A percentile compares a stretch with the other conserved stretches of the same genome.
Evolutionary conservation across 2,329 filamentous ascomycete species (phyloP).

Genomic region (Colletotrichum sansevieriae): DNA sequence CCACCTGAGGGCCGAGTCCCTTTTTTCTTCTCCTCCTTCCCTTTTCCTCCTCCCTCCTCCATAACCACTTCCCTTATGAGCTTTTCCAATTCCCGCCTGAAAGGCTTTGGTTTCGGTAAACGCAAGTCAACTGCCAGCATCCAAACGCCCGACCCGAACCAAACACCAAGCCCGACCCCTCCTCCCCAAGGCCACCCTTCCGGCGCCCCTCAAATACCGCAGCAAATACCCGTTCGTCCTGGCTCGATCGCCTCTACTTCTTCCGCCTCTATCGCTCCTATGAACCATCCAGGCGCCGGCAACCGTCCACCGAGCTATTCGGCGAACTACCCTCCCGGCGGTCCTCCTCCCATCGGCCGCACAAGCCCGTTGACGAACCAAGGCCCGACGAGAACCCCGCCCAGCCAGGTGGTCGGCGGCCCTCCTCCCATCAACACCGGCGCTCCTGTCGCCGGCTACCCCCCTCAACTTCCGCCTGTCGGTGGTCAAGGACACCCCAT

Average conservation of each 20-base stretch:
- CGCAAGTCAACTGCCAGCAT: conserved; percentile 77
- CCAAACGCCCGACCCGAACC: conserved; percentile 58
- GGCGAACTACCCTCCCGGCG: conserved; percentile 64
- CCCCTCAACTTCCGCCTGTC: conserved; percentile 64
- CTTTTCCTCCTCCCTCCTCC: conserved; percentile 31
- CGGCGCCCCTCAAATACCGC: conserved; percentile 62
- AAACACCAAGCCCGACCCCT: conserved; percentile 55
- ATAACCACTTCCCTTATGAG: conserved; percentile 68
- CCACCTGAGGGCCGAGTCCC: conserved; percentile 37
- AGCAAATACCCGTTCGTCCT: conserved; percentile 56
- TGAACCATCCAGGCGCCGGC: conserved; percentile 73
- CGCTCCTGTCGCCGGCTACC: conserved; percentile 70
- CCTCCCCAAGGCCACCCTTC: conserved; percentile 45
- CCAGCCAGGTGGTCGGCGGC: conserved; percentile 72
- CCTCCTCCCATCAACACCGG: conserved; percentile 77
- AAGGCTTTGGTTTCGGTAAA: conserved; percentile 85
- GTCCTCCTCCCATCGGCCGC: conserved; percentile 64
- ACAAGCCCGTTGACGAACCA: conserved; percentile 65
- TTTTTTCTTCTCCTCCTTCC: conserved; percentile 38
- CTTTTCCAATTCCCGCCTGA: conserved; percentile 84
- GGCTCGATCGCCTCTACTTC: conserved; percentile 60
- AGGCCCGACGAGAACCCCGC: conserved; percentile 66
- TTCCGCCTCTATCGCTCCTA: conserved; percentile 64
- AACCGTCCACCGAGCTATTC: conserved; percentile 75
- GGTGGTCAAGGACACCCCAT: conserved; percentile 47